Conservation (phyloP, 257 asterid genomes). For the Craterostigma plantagineum region DNA sequence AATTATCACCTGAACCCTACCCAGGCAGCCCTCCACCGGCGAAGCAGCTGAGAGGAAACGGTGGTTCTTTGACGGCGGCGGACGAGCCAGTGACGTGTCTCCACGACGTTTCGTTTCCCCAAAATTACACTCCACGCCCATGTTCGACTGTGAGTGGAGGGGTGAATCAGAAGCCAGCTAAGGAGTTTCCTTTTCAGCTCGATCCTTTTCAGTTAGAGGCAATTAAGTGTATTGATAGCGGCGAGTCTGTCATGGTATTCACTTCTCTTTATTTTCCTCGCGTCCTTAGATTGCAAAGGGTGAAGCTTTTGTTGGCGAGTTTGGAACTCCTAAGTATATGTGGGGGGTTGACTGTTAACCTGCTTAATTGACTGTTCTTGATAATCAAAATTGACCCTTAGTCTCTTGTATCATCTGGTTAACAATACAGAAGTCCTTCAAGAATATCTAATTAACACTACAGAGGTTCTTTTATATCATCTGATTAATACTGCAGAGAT, state of each 20-base stretch:
- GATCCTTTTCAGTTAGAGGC: conserved; percentile 95
- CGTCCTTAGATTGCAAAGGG: not conserved
- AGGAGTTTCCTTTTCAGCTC: conserved; percentile 55
- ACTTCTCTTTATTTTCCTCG: not conserved
- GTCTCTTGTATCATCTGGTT: not conserved
- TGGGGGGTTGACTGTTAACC: not conserved
- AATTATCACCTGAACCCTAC: too few relatives aligned
- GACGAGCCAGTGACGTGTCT: conserved; percentile 66
- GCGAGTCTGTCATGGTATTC: conserved; percentile 86
- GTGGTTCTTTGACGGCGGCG: conserved; percentile 11
- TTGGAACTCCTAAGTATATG: not conserved
- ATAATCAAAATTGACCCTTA: not conserved
- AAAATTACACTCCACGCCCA: conserved; percentile 34
- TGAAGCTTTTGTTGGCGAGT: not conserved
- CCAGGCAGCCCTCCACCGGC: too few relatives aligned
- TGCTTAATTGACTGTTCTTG: not conserved
- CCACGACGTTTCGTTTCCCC: conserved; percentile 79
- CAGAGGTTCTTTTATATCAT: too few relatives aligned
- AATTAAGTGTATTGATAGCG: conserved; percentile 53
- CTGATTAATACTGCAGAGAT: too few relatives aligned
- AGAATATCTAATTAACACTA: too few relatives aligned
- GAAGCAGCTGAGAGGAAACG: conserved; percentile 29
- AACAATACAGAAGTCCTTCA: too few relatives aligned
- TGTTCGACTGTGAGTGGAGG: conserved; percentile 14
- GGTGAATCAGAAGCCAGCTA: conserved; percentile 42